Conservation (phyloP, 1,284 basidiomycete species). For the Sporisorium exsertum region DNA sequence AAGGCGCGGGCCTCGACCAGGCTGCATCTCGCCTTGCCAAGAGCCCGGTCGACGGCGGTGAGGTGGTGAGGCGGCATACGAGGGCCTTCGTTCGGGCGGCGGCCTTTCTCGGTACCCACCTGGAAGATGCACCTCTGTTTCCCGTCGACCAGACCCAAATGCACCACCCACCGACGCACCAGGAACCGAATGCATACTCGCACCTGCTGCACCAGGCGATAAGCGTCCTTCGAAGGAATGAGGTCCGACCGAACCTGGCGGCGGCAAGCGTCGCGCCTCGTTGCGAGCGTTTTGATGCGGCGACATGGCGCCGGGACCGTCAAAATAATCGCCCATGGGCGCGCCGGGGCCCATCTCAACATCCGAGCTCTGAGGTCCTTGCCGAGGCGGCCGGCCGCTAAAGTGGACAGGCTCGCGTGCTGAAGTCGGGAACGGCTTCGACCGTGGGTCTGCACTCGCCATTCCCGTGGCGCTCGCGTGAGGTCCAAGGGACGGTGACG, state of each 20-base stretch:
- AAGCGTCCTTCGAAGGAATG: slow-evolving; percentile 18
- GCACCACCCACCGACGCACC: not conserved
- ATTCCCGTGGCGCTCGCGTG: slow-evolving; percentile 11
- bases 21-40: slow-evolving; percentile 26
- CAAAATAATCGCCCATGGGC: slow-evolving; percentile 19
- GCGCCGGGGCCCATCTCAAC: slow-evolving; percentile 4
- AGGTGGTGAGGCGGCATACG: slow-evolving; percentile 19
- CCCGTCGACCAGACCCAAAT: slow-evolving; percentile 26
- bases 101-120: slow-evolving; percentile 14
- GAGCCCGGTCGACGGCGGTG: slow-evolving; percentile 13
- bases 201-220: slow-evolving; percentile 2
- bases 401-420: slow-evolving; percentile 11
- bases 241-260: slow-evolving; percentile 12
- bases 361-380: slow-evolving; percentile 11
- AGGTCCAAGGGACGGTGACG: slow-evolving; percentile 22
- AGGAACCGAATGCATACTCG: slow-evolving; percentile 7
- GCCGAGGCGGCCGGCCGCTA: slow-evolving; percentile 15
- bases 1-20: slow-evolving; percentile 3
- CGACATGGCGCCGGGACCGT: slow-evolving; percentile 21
- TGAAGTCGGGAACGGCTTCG: slow-evolving; percentile 6
- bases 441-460: slow-evolving; percentile 14
- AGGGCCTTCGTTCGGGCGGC: slow-evolving; percentile 17
- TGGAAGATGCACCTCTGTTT: slow-evolving; percentile 11
- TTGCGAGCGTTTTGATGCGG: slow-evolving; percentile 23
- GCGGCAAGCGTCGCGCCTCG: slow-evolving; percentile 14